Conservation (phyloP, 2,329 filamentous ascomycete genomes). For the Phialophora chinensis region DNA sequence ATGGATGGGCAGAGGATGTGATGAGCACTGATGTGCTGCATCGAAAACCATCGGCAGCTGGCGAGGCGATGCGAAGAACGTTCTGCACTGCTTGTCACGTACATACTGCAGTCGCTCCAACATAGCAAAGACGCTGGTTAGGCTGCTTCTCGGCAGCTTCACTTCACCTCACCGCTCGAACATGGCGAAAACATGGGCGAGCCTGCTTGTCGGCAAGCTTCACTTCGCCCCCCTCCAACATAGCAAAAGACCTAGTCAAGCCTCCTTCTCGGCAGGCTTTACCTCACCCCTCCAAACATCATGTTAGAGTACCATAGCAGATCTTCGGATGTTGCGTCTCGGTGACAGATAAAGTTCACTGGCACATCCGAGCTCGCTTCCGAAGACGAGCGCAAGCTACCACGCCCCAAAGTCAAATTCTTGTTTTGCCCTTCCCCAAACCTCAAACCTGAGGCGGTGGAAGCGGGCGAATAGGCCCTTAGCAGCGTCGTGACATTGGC, state of each 20-base stretch:
- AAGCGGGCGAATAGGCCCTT: not conserved
- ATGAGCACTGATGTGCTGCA: too few relatives aligned
- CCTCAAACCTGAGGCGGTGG: not conserved
- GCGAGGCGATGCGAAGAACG: constrained; percentile 7
- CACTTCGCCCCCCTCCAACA: too few relatives aligned
- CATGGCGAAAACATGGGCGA: not conserved
- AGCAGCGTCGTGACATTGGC: not conserved
- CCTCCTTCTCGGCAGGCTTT: not conserved
- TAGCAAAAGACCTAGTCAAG: not conserved
- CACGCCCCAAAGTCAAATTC: constrained; percentile 3
- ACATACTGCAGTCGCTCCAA: not conserved
- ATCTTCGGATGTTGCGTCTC: constrained; percentile 3
- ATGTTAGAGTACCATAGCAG: not conserved
- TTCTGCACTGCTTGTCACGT: constrained; percentile 7
- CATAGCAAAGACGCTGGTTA: too few relatives aligned
- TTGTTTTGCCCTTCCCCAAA: not conserved
- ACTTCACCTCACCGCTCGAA: not conserved
- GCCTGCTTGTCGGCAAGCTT: too few relatives aligned
- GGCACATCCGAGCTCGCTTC: constrained; percentile 6
- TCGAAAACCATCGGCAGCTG: not conserved
- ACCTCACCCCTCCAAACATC: not conserved
- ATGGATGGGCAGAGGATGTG: not conserved
- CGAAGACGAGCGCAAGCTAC: constrained; percentile 4
- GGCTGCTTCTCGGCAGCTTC: too few relatives aligned
- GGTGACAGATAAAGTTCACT: constrained; percentile 4